Evolutionary conservation across 1,284 basidiomycete genomes (phyloP), one percentile per base, ranked within the genome.

Genomic region (Microbotryomycetes sp.): DNA sequence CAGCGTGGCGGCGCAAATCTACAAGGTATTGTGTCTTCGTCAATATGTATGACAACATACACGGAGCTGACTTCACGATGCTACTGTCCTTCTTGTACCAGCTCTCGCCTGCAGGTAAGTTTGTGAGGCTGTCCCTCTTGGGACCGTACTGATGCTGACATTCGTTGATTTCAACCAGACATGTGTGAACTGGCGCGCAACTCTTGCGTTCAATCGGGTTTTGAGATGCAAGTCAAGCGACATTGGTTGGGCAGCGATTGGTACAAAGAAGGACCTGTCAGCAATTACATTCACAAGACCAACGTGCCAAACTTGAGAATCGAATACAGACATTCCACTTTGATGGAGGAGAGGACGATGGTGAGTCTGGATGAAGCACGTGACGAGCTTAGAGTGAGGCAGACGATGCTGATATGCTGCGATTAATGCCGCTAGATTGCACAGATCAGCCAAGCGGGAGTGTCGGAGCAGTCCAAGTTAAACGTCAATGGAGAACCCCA

Each of bases 161-260:
- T 32, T 29, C n/a, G 22, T 42, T n/a, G n/a, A 2, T 6, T 32
- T 26, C 23, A 6, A 3, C 5, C 65, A 69, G 81, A 82, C 69
- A 83, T 83, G 82, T 83, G 82, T 51, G 94, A 99, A 78, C 82
- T 98, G 28, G 94, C 96, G 22, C 84, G 94, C 51, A 98, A 97
- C 78, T 93, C 90, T 2, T 94, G 97, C 36, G 80, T 92, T 57
- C 96, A 98, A 76, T 92, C 89, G 68, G 96, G 96, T 1, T 99
- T 97, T 77, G 96, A 99, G 78, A 97, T 97, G 92, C 89, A 96
- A 76, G 78, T 97, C 72, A 98, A 98, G 79, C 85, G 92, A 16
- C 96, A 97, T 76, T 98, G 96, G 94, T 80, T 96, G 3, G 92
- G 92, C 0, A 81, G 87, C 65, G 79, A 87, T 65, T 97, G 91